A percentile compares a stretch with the other conserved stretches of the same genome.
Evolutionary conservation across 148 eudicot genomes (phyloP).

Genomic region (Fagopyrum tataricum): DNA sequence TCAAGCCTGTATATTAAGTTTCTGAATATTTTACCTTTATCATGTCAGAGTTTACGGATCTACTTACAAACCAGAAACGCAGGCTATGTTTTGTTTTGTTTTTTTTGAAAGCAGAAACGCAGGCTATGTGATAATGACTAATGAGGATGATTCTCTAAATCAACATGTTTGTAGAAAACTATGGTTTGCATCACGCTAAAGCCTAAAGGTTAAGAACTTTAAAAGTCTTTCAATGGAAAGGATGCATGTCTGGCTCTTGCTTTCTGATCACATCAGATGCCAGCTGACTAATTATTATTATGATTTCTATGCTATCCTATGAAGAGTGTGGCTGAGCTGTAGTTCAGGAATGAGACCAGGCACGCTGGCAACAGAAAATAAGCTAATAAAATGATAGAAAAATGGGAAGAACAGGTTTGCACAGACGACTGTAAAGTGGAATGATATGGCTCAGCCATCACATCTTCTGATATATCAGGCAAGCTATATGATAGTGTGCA

Average conservation of each 20-base stretch:
- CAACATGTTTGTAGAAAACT: background rate
- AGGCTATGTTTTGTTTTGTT: no score
- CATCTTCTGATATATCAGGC: background rate
- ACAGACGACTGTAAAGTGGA: constrained; percentile 1
- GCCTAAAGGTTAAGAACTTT: background rate
- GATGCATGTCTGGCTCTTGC: background rate
- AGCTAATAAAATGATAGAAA: background rate
- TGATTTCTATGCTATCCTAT: background rate
- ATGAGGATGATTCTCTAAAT: background rate
- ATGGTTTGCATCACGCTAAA: background rate
- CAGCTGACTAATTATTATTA: background rate
- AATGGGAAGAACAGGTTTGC: background rate
- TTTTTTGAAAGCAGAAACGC: no score
- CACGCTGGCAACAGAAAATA: background rate
- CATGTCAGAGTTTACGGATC: background rate
- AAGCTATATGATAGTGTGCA: background rate
- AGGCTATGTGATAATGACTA: background rate
- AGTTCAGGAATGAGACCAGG: constrained; percentile 5
- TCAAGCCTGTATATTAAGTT: background rate
- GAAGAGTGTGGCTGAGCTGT: background rate
- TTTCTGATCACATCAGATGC: background rate
- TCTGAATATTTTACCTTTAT: background rate
- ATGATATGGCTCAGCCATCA: background rate
- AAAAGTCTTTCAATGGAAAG: background rate
- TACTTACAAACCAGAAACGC: background rate